Percentiles rank a stretch among this genome's conserved stretches.
phyloP scores from a whole-genome alignment of 257 asterid genomes.

The Paraleonurus japonicus region DNA sequence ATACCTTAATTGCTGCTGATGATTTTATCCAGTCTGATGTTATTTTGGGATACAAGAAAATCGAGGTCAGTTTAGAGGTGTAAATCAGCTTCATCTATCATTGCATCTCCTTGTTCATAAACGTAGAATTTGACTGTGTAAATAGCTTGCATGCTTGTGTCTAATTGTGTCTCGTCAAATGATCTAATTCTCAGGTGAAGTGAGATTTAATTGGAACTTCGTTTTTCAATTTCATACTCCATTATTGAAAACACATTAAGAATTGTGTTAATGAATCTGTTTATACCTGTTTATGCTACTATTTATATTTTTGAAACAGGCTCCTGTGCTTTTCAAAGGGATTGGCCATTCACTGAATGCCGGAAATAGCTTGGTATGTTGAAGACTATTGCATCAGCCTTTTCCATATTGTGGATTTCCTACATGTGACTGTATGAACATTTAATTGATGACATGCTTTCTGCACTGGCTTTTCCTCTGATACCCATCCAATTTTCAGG shows the following conservation, averaged over 20 bases:
- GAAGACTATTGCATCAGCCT: neutral
- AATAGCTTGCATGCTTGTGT: neutral
- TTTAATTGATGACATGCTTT: conserved; percentile 9
- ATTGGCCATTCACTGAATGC: conserved; percentile 68
- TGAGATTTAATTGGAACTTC: conserved; percentile 2
- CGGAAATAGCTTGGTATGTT: conserved; percentile 62
- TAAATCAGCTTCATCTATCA: neutral
- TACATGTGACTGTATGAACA: neutral
- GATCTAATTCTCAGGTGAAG: neutral
- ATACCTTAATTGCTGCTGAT: conserved; percentile 64
- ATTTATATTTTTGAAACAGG: conserved; percentile 41
- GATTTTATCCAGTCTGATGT: conserved; percentile 60
- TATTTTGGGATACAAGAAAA: conserved; percentile 56
- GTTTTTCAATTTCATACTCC: neutral
- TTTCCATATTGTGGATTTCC: neutral
- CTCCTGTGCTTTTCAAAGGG: conserved; percentile 74
- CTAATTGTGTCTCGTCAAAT: conserved; percentile 7
- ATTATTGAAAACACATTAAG: neutral
- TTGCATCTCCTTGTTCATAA: conserved; percentile 4
- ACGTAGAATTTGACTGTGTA: neutral
- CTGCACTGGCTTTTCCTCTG: conserved; percentile 1
- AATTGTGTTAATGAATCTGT: neutral
- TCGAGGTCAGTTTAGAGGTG: conserved; percentile 49
- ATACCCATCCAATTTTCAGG: conserved; percentile 39
- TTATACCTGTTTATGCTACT: neutral